Evolutionary conservation across 148 eudicot species (phyloP).

Genomic region (Vaccinium vitisidaea): DNA sequence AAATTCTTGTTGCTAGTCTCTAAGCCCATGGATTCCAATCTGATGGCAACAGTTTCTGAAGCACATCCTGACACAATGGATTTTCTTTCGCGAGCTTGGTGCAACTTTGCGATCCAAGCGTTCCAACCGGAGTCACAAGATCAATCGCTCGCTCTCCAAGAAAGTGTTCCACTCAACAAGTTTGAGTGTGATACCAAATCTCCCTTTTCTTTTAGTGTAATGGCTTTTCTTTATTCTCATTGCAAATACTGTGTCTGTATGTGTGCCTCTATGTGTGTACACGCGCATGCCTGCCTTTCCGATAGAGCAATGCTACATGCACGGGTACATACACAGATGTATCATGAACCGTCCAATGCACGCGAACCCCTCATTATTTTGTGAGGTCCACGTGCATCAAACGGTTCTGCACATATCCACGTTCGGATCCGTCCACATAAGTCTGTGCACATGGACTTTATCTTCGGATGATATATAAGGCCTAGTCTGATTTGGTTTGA

Average conservation of each 20-base stretch:
- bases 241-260: neutral
- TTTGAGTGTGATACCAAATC: slow-evolving; percentile 34
- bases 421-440: neutral
- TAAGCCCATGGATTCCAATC: slow-evolving; percentile 48
- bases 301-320: too few relatives aligned
- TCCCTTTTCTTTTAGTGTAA: slow-evolving; percentile 31
- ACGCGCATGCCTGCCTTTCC: neutral
- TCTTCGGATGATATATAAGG: neutral
- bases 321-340: neutral
- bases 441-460: neutral
- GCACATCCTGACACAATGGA: slow-evolving; percentile 96
- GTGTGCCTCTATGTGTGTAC: neutral
- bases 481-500: neutral
- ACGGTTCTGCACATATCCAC: neutral
- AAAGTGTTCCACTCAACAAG: slow-evolving; percentile 27
- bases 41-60: slow-evolving; percentile 52
- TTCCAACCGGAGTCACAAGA: slow-evolving; percentile 51
- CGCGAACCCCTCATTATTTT: neutral
- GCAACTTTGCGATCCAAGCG: slow-evolving; percentile 84
- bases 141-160: slow-evolving; percentile 39
- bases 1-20: neutral
- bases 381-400: neutral
- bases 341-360: neutral
- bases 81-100: slow-evolving; percentile 85
- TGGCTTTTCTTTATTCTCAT: neutral